Conservation (phyloP, 176 grass and related monocot species). For the Oryza glaberrima region DNA sequence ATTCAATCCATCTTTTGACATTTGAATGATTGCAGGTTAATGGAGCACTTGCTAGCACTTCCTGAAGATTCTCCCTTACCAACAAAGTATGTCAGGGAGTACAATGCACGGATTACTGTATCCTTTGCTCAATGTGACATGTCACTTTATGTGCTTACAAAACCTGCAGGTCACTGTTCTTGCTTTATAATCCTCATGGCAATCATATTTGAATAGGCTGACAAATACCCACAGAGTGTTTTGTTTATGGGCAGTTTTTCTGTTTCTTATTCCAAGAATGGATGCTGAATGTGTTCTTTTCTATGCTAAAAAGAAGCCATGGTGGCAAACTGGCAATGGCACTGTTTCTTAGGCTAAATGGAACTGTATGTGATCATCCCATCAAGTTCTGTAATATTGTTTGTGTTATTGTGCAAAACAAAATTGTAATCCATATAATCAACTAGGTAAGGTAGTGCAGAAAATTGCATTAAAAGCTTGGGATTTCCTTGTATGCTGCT, state of each 20-base stretch:
- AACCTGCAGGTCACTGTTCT: conserved; percentile 18
- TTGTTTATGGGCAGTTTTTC: conserved; percentile 6
- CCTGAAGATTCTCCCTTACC: conserved; percentile 51
- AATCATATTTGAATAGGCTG: conserved; percentile 31
- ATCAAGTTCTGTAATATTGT: conserved; percentile 17
- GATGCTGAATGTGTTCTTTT: not conserved
- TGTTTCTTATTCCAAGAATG: conserved; percentile 1
- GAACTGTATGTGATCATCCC: conserved; percentile 30
- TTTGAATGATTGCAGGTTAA: conserved; percentile 56
- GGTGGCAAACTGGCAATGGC: too few species aligned
- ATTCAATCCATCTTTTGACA: conserved; percentile 30
- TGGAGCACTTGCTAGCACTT: conserved; percentile 75
- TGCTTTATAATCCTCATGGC: not conserved
- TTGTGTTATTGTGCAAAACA: conserved; percentile 1
- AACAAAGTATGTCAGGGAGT: conserved; percentile 65
- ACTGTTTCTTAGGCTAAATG: not conserved
- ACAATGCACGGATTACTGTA: conserved; percentile 73
- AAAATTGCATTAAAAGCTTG: not conserved
- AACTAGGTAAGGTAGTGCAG: not conserved
- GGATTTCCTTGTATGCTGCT: not conserved
- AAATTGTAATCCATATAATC: not conserved
- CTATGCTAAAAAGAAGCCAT: conserved; percentile 20
- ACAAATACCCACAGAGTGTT: not conserved
- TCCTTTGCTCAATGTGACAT: conserved; percentile 47
- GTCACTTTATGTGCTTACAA: conserved; percentile 4